phyloP scores from a whole-genome alignment of 352 stramenopile species.

The Thraustotheca clavata region DNA sequence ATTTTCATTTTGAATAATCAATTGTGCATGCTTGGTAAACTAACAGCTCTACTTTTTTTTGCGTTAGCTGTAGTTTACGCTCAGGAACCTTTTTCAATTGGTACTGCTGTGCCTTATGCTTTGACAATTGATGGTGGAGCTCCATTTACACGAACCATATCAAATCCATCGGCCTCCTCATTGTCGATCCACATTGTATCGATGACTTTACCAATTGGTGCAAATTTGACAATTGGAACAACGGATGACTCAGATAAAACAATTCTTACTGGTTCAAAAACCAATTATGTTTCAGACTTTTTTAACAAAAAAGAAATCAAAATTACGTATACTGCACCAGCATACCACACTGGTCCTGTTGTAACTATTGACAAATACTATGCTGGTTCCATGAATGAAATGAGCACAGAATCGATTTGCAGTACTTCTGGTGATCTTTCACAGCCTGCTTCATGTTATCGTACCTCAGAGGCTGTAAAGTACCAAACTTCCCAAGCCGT shows the following conservation, averaged over 20 bases:
- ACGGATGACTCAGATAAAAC: conserved; percentile 1
- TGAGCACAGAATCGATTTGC: conserved; percentile 23
- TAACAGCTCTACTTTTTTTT: neutral
- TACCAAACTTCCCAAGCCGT: conserved; percentile 35
- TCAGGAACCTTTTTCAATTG: neutral
- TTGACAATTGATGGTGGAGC: neutral
- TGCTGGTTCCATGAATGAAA: neutral
- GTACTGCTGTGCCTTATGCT: neutral
- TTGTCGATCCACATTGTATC: neutral
- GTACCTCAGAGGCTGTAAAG: neutral
- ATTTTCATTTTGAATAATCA: too few species aligned
- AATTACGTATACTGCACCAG: neutral
- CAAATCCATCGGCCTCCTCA: neutral
- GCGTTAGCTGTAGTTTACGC: neutral
- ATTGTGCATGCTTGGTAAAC: too few species aligned
- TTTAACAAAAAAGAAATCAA: neutral
- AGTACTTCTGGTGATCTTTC: conserved; percentile 31
- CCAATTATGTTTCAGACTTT: neutral
- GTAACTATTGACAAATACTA: neutral
- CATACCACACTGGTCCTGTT: neutral
- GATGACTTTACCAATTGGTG: neutral
- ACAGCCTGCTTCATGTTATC: conserved; percentile 46
- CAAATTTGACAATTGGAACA: neutral
- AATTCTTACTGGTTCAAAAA: neutral
- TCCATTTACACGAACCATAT: neutral